Evolutionary conservation across 495 filamentous ascomycete species (phyloP).

Genomic region (Thermothielavioides terrestris): DNA sequence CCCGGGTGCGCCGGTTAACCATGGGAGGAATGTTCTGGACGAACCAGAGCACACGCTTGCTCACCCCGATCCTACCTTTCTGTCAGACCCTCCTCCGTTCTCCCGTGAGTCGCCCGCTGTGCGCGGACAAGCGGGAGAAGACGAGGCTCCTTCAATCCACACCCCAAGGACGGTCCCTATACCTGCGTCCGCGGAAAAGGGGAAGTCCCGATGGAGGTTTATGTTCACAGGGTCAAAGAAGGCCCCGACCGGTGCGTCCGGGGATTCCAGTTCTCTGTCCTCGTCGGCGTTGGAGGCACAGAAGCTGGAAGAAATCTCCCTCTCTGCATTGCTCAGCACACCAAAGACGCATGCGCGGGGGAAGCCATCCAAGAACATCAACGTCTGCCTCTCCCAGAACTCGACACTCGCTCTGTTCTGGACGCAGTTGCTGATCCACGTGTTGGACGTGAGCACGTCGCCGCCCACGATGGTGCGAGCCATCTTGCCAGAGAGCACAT

Average conservation of each 20-base stretch:
- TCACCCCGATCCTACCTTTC: not conserved
- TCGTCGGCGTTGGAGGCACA: conserved; percentile 25
- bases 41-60: not conserved
- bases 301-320: conserved; percentile 25
- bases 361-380: conserved; percentile 24
- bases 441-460: conserved; percentile 29
- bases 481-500: conserved; percentile 27
- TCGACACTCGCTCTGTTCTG: conserved; percentile 30
- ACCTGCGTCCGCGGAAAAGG: conserved; percentile 17
- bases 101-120: conserved; percentile 3
- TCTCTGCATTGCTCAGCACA: conserved; percentile 12
- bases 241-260: conserved; percentile 10
- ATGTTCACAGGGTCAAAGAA: conserved; percentile 24
- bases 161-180: conserved; percentile 14
- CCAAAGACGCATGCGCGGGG: conserved; percentile 15
- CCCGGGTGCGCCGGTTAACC: not conserved
- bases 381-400: conserved; percentile 28
- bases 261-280: conserved; percentile 26
- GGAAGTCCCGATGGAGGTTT: conserved; percentile 24
- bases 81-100: conserved; percentile 7
- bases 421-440: conserved; percentile 28
- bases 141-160: not conserved
- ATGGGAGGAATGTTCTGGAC: not conserved
- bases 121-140: not conserved
- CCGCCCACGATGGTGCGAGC: conserved; percentile 20